A percentile compares a stretch with the other conserved stretches of the same genome.
Conservation (phyloP, 805 yeast species). For the Starmerella scarabaei region DNA sequence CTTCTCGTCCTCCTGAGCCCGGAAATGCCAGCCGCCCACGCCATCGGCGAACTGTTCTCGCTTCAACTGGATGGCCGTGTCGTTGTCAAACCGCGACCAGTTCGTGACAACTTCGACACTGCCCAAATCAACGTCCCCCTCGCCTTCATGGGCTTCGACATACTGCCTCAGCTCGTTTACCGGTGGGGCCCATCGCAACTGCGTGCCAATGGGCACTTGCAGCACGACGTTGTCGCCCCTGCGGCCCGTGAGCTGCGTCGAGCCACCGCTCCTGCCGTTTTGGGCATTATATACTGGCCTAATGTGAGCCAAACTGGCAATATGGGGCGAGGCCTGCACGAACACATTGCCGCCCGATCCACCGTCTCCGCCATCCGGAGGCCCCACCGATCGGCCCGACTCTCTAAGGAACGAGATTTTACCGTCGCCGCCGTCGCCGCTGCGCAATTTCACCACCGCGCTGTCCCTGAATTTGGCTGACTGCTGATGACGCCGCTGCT, state of each 20-base stretch:
- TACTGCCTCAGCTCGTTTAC: background rate
- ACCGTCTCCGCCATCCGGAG: conserved; percentile 99
- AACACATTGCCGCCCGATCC: conserved; percentile 85
- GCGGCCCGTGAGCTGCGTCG: conserved; percentile 74
- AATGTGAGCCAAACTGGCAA: conserved; percentile 58
- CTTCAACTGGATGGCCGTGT: conserved; percentile 36
- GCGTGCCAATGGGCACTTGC: conserved; percentile 86
- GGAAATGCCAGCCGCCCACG: conserved; percentile 71
- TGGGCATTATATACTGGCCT: conserved; percentile 57
- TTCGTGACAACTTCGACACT: conserved; percentile 18
- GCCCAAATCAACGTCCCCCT: background rate
- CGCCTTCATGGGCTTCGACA: background rate
- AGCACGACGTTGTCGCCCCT: conserved; percentile 67
- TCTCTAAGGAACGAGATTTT: conserved; percentile 75
- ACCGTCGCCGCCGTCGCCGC: conserved; percentile 89
- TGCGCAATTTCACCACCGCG: conserved; percentile 46
- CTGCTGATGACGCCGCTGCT: conserved; percentile 17
- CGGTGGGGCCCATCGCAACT: conserved; percentile 47
- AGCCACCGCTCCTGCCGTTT: conserved; percentile 58
- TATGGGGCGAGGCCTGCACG: conserved; percentile 62
- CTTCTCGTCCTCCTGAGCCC: conserved; percentile 60
- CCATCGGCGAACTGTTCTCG: conserved; percentile 57
- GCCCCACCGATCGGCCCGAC: conserved; percentile 73
- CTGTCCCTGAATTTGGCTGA: conserved; percentile 35
- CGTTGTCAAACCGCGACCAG: conserved; percentile 16